These are phyloP conservation scores for Suillus placidus DNA, from an alignment of 768 basidiomycete species.

Conservation along the genomic window DNA sequence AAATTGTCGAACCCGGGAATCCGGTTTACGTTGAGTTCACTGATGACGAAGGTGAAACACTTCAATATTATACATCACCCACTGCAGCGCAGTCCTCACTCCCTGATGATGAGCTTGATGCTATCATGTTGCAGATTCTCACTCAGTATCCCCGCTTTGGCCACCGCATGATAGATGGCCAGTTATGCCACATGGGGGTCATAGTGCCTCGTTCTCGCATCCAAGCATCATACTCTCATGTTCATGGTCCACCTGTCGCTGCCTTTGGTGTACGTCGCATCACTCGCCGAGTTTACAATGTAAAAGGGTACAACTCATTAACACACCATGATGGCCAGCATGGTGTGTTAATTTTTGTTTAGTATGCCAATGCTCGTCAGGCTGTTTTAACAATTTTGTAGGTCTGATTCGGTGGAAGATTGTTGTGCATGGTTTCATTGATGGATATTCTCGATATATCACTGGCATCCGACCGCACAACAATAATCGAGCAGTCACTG, in stretches of 20 bases:
- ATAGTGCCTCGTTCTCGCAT: not conserved
- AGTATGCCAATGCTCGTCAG: too few species aligned
- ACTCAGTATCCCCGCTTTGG: not conserved
- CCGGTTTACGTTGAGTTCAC: not conserved
- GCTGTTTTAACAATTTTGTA: constrained; percentile 16
- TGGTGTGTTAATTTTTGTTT: constrained; percentile 22
- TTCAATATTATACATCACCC: not conserved
- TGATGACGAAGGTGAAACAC: not conserved
- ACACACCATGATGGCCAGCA: constrained; percentile 45
- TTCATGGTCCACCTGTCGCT: not conserved
- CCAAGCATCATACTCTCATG: not conserved
- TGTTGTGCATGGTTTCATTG: constrained; percentile 45
- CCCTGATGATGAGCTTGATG: not conserved
- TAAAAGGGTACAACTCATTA: constrained; percentile 40
- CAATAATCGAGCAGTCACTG: constrained; percentile 43
- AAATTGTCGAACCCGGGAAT: not conserved
- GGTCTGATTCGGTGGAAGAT: constrained; percentile 30
- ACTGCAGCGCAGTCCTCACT: not conserved
- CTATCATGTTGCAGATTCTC: not conserved
- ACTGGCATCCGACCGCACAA: constrained; percentile 36
- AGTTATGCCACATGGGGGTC: not conserved
- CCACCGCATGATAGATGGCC: not conserved
- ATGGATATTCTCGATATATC: constrained; percentile 39
- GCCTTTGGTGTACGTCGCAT: constrained; percentile 31
- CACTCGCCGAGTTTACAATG: constrained; percentile 31